Evolutionary conservation across 2,329 filamentous ascomycete genomes (phyloP), one percentile per base, ranked within the genome.

Genomic region (Talaromyces piceae): DNA sequence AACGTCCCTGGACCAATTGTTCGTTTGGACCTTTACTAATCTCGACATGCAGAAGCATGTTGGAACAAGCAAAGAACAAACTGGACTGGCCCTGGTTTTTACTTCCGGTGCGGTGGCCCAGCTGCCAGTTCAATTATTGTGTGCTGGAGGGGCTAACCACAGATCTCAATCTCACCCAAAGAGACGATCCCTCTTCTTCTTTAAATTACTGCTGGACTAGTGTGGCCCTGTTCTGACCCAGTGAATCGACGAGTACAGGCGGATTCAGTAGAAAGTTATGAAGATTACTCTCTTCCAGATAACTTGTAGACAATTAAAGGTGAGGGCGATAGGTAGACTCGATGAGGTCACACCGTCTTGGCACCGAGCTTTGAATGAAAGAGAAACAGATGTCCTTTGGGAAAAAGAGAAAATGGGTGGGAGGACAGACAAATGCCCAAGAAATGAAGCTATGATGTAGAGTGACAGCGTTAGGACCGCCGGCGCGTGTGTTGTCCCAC

Each of bases 401-500:
- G 30, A n/a, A n/a, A 37, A 37, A 37, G 33, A 37, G 20, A 31
- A 37, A 18, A n/a, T n/a, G n/a, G n/a, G n/a, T n/a, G n/a, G n/a
- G 9, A 5, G n/a, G 30, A 5, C 30, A 33, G 31, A 20, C 16
- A 41, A 23, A 41, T 41, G 18, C 39, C 9, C 12, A 43, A 43
- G 20, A 25, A 43, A 23, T 23, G 20, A 22, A 13, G 23, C 39
- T 12, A 43, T 43, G 39, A 43, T 43, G 39, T 26, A 43, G 39
- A 43, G 39, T 43, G 23, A 43, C 39, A 43, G 25, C 22, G 39
- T 16, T 23, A 6, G 39, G 39, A 43, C 39, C 39, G 39, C 23
- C 20, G 23, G 33, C 33, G 33, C n/a, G 33, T 37, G 39, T 43
- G 39, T 43, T 43, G 39, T 43, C 39, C 39, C 39, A 43, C 39